Conservation (phyloP, 1,139 yeast species). For the Kluyveromyces sp. region DNA sequence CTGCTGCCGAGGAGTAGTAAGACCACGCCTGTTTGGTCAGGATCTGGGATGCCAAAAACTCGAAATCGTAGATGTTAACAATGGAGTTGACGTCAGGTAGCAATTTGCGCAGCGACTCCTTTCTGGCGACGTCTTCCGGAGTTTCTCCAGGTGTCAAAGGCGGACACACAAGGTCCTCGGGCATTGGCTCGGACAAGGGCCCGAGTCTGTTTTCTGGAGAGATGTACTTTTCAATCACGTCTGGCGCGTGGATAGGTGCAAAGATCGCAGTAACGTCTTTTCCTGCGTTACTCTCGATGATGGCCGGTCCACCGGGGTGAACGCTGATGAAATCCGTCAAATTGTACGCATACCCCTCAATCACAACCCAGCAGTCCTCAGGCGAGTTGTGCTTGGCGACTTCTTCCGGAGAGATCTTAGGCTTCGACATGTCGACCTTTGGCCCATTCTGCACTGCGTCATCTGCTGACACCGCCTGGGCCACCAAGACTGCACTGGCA, state of each 20-base stretch:
- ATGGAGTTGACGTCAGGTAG: conserved; percentile 33
- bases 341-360: conserved; percentile 79
- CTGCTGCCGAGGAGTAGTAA: conserved; percentile 85
- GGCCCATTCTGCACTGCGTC: conserved; percentile 13
- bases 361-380: conserved; percentile 84
- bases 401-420: conserved; percentile 36
- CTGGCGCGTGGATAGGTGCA: conserved; percentile 81
- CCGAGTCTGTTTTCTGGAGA: conserved; percentile 43
- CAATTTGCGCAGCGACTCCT: conserved; percentile 40
- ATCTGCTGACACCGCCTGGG: not conserved
- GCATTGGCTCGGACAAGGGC: conserved; percentile 31
- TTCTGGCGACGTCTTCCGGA: conserved; percentile 52
- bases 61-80: conserved; percentile 44
- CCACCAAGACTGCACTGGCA: conserved; percentile 1
- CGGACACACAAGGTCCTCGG: conserved; percentile 23
- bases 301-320: conserved; percentile 86
- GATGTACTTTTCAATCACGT: conserved; percentile 54
- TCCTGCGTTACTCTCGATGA: conserved; percentile 76
- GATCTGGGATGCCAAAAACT: conserved; percentile 71
- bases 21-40: conserved; percentile 82
- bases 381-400: conserved; percentile 51
- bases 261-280: conserved; percentile 85
- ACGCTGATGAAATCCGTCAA: conserved; percentile 67
- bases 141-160: conserved; percentile 33
- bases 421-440: conserved; percentile 14